Evolutionary conservation across 1,284 basidiomycete genomes (phyloP).

Genomic region (Cerrena zonata): DNA sequence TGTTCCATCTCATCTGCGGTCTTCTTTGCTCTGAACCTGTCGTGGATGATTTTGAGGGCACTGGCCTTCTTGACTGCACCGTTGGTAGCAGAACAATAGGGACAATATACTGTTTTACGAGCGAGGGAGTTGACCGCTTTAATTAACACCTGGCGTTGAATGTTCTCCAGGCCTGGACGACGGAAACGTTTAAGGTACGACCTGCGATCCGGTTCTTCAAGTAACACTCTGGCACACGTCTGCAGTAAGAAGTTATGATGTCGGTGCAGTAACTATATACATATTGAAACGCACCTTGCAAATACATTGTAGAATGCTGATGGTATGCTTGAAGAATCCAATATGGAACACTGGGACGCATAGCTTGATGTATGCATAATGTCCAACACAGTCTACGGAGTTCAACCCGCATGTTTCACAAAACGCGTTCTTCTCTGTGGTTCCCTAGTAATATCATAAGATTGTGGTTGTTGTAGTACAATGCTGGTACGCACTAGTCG

Average conservation of each 20-base stretch:
- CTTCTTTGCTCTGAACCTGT: slow-evolving; percentile 95
- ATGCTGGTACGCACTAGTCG: slow-evolving; percentile 58
- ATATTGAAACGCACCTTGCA: slow-evolving; percentile 69
- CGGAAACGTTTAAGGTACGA: slow-evolving; percentile 85
- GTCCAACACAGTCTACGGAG: slow-evolving; percentile 93
- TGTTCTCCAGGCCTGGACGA: slow-evolving; percentile 85
- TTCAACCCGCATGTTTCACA: slow-evolving; percentile 95
- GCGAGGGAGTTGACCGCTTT: slow-evolving; percentile 88
- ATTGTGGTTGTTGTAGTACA: slow-evolving; percentile 5
- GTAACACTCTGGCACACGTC: slow-evolving; percentile 92
- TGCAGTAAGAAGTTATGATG: slow-evolving; percentile 31
- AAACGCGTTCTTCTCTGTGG: slow-evolving; percentile 86
- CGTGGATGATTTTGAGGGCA: slow-evolving; percentile 92
- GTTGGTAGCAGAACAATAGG: slow-evolving; percentile 89
- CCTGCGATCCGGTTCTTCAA: slow-evolving; percentile 84
- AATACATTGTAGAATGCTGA: slow-evolving; percentile 89
- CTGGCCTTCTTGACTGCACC: slow-evolving; percentile 96
- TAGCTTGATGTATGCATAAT: slow-evolving; percentile 96
- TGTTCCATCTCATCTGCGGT: slow-evolving; percentile 83
- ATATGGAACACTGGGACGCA: slow-evolving; percentile 96
- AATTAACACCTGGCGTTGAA: slow-evolving; percentile 79
- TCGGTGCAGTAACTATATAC: slow-evolving; percentile 1
- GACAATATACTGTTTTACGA: slow-evolving; percentile 88
- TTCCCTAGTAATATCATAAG: slow-evolving; percentile 59
- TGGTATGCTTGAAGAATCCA: slow-evolving; percentile 95